A percentile compares a stretch with the other conserved stretches of the same genome.
Conservation (phyloP, 2,329 filamentous ascomycete genomes). For the Diaporthe longicolla region DNA sequence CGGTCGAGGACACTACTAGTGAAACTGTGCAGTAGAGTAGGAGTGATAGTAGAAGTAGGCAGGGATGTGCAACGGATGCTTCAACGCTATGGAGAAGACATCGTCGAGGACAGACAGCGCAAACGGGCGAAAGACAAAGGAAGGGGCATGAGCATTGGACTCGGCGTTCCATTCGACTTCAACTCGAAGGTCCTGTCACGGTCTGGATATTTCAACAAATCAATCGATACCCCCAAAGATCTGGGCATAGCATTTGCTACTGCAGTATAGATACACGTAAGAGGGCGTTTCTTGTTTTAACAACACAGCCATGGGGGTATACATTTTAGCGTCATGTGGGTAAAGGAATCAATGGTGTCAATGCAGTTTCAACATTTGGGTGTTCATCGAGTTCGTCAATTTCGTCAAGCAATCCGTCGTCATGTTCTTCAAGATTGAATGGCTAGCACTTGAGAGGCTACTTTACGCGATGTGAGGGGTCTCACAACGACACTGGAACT, state of each 20-base stretch:
- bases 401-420: background rate
- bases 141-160: slow-evolving; percentile 22
- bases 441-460: too few species aligned
- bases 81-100: slow-evolving; percentile 29
- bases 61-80: background rate
- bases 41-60: background rate
- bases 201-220: slow-evolving; percentile 34
- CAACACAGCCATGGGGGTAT: slow-evolving; percentile 3
- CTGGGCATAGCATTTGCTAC: slow-evolving; percentile 6
- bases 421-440: background rate
- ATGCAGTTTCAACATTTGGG: slow-evolving; percentile 23
- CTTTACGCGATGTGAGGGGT: background rate
- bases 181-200: slow-evolving; percentile 38
- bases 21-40: slow-evolving; percentile 40
- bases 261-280: slow-evolving; percentile 17
- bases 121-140: background rate
- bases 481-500: background rate
- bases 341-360: background rate
- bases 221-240: slow-evolving; percentile 38
- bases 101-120: background rate
- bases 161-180: slow-evolving; percentile 40
- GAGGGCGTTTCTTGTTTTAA: slow-evolving; percentile 35
- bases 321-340: background rate
- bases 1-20: slow-evolving; percentile 76
- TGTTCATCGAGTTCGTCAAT: background rate